Evolutionary conservation across 31 red algal species (phyloP), one percentile per base, ranked within the genome.

Genomic region (Endocladia muricata): DNA sequence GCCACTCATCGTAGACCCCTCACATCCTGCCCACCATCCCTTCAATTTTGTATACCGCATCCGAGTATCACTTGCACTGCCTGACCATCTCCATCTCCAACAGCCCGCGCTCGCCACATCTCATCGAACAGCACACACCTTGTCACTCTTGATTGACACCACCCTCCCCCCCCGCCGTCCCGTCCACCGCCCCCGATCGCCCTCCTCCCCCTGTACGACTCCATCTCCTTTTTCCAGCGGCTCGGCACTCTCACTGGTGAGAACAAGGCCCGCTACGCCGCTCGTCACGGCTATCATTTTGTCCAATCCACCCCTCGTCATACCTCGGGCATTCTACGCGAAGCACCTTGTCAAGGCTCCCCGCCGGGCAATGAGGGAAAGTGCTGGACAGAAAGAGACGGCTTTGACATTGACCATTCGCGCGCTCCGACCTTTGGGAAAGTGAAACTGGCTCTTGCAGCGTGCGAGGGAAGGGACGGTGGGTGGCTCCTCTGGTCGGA

Each of bases 401-500:
- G 33, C 21, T 95, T 95, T 79, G 67, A 67, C 47, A 85, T 95
- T 22, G 92, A 95, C 51, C 70, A 74, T 59, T 39, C 61, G n/a
- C 65, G 91, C 6, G 79, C 79, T 3, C 52, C 91, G 19, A 94
- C 91, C 3, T 94, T 94, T 84, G 91, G 91, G 25, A 95, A 95
- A 61, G 62, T 90, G 28, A 73, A 90, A 42, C 67, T 95, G 29
- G 81, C 87, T 38, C 58, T 74, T n/a, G 71, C 85, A 21, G 92
- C 92, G 31, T 95, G 92, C 43, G 36, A 89, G n/a, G 77, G 78
- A 0, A 70, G 92, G 32, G 67, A 66, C 17, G 71, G 90, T 21
- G 76, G 76, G 19, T 95, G 92, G 92, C 55, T 95, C 40, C 63
- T 95, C 37, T 95, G 92, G 92, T 75, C 59, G 25, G 92, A 95